Percentiles rank a stretch among this genome's conserved stretches.
phyloP scores from a whole-genome alignment of 257 asterid species.

The Solanum chiquidenum region DNA sequence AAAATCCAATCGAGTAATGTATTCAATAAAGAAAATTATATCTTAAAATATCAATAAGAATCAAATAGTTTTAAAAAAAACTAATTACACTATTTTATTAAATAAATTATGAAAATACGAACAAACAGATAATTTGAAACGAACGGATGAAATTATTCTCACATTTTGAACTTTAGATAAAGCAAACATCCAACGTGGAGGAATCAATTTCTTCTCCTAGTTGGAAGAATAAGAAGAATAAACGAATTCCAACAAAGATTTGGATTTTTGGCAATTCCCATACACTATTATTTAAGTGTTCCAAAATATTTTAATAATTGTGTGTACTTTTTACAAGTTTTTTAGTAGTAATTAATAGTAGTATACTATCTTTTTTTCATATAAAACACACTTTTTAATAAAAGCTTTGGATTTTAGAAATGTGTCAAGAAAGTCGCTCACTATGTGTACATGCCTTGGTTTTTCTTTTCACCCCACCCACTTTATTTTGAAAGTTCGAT shows the following conservation, averaged over 20 bases:
- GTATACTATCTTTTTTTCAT: not conserved
- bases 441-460: not conserved
- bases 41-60: too few species aligned
- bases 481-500: not conserved
- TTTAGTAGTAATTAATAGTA: not conserved
- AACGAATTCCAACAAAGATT: conserved; percentile 48
- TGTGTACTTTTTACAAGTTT: not conserved
- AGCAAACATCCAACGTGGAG: conserved; percentile 13
- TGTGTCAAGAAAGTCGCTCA: not conserved
- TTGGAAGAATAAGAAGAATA: conserved; percentile 6
- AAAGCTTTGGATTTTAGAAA: not conserved
- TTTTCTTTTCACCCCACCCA: not conserved
- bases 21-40: not conserved
- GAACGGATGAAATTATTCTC: not conserved
- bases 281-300: not conserved
- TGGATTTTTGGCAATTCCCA: conserved; percentile 21
- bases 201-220: conserved; percentile 32
- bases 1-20: not conserved
- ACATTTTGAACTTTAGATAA: not conserved
- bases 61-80: too few species aligned
- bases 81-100: not conserved
- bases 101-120: not conserved
- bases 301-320: not conserved
- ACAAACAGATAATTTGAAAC: not conserved
- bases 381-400: not conserved